Conservation (phyloP, 495 filamentous ascomycete species). For the Daldinia loculata region DNA sequence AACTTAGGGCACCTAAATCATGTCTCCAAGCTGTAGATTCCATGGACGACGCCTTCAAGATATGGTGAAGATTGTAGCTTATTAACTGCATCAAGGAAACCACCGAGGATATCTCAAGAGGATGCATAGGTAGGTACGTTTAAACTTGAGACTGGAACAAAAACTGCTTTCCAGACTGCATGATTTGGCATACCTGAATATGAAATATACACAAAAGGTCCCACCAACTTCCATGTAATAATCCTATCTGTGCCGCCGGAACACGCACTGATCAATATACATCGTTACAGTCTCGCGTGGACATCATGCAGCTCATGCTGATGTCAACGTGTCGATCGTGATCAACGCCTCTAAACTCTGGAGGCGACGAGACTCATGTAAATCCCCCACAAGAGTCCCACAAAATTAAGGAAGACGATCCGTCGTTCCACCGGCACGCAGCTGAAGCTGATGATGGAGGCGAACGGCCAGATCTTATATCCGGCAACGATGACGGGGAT, state of each 20-base stretch:
- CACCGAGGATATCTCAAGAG: neutral
- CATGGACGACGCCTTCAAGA: neutral
- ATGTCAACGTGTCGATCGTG: slow-evolving; percentile 32
- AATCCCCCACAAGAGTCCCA: slow-evolving; percentile 48
- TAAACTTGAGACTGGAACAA: neutral
- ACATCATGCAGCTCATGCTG: slow-evolving; percentile 18
- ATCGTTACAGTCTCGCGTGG: slow-evolving; percentile 19
- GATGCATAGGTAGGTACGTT: neutral
- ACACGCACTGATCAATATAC: slow-evolving; percentile 27
- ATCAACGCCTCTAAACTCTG: slow-evolving; percentile 37
- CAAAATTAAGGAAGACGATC: slow-evolving; percentile 50
- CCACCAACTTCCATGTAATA: neutral
- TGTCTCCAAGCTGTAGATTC: neutral
- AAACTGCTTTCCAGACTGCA: neutral
- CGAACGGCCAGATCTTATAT: slow-evolving; percentile 50
- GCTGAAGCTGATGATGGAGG: slow-evolving; percentile 48
- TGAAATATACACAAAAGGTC: slow-evolving; percentile 9
- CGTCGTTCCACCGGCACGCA: slow-evolving; percentile 47
- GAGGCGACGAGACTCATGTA: slow-evolving; percentile 50
- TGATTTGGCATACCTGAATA: neutral
- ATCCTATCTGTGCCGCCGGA: neutral
- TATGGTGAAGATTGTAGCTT: neutral
- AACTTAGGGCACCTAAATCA: neutral
- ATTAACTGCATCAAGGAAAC: neutral
- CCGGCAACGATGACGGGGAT: slow-evolving; percentile 47